These are phyloP conservation scores for Kwoniella heveanensis DNA, from an alignment of 768 basidiomycete species.

Conservation along the genomic window DNA sequence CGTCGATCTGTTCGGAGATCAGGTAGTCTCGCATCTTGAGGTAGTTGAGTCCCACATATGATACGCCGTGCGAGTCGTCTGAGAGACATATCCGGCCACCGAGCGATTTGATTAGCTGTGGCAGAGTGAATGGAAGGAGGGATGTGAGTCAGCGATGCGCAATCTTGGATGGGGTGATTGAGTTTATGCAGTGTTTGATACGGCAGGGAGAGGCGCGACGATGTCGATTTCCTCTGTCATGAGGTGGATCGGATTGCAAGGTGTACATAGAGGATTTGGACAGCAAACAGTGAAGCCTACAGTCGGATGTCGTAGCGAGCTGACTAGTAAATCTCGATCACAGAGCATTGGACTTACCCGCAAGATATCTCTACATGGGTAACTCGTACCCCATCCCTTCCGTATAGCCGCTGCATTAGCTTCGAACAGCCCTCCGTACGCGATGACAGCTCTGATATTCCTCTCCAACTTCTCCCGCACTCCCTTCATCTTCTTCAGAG, in stretches of 20 bases:
- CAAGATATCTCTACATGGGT: slow-evolving; percentile 78
- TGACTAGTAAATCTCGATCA: background rate
- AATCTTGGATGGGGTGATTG: too few species aligned
- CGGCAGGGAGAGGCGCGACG: too few species aligned
- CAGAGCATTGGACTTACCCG: slow-evolving; percentile 60
- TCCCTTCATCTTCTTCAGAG: slow-evolving; percentile 58
- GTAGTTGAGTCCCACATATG: slow-evolving; percentile 86
- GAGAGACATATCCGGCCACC: slow-evolving; percentile 82
- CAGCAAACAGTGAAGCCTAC: too few species aligned
- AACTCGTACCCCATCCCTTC: slow-evolving; percentile 83
- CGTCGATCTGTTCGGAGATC: slow-evolving; percentile 62
- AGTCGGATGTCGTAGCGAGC: too few species aligned
- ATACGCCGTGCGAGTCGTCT: slow-evolving; percentile 93
- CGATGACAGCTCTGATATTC: slow-evolving; percentile 71
- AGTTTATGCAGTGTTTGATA: too few species aligned
- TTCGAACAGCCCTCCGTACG: slow-evolving; percentile 90
- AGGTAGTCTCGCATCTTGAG: slow-evolving; percentile 68
- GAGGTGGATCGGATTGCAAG: too few species aligned
- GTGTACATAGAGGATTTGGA: too few species aligned
- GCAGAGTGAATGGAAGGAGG: background rate
- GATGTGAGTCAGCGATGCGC: background rate
- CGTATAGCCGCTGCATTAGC: slow-evolving; percentile 87
- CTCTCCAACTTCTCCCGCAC: slow-evolving; percentile 70
- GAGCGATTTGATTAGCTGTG: slow-evolving; percentile 68
- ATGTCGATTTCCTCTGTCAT: too few species aligned